Evolutionary conservation across 768 basidiomycete species (phyloP).

Genomic region (Collybiopsis confluens): DNA sequence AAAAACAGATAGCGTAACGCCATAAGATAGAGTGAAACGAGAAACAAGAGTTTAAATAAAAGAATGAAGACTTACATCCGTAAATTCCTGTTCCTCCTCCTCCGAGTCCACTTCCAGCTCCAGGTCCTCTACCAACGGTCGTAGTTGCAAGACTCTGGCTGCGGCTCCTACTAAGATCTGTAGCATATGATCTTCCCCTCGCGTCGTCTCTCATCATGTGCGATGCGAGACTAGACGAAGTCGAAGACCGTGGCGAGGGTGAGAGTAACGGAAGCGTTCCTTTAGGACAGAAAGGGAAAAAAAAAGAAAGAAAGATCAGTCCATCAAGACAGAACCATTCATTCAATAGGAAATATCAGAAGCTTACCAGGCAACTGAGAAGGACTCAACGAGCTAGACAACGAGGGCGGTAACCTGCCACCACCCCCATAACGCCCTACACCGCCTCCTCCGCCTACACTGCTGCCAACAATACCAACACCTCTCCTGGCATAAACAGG

Average conservation of each 20-base stretch:
- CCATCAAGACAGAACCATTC: background rate
- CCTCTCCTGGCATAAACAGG: conserved; percentile 4
- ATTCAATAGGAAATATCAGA: background rate
- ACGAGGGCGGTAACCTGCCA: conserved; percentile 12
- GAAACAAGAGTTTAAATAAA: no score
- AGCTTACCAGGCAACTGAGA: conserved; percentile 3
- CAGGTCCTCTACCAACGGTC: conserved; percentile 51
- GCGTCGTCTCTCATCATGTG: conserved; percentile 1
- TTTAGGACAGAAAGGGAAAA: background rate
- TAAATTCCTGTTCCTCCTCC: conserved; percentile 1
- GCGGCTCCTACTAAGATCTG: conserved; percentile 67
- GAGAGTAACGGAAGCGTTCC: conserved; percentile 11
- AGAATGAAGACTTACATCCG: conserved; percentile 2
- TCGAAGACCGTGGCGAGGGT: conserved; percentile 3
- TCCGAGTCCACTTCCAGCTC: conserved; percentile 42
- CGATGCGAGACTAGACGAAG: background rate
- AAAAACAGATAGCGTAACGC: no score
- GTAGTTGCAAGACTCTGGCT: conserved; percentile 72
- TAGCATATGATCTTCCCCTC: conserved; percentile 55
- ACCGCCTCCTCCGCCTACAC: background rate
- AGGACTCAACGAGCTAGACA: conserved; percentile 12
- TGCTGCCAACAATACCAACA: background rate
- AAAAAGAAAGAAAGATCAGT: background rate
- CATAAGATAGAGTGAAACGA: background rate
- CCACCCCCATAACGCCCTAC: background rate